A percentile compares a stretch with the other conserved stretches of the same genome.
These are phyloP conservation scores for Euphorbia tirucalli DNA, from an alignment of 345 rosid species.

Conservation along the genomic window DNA sequence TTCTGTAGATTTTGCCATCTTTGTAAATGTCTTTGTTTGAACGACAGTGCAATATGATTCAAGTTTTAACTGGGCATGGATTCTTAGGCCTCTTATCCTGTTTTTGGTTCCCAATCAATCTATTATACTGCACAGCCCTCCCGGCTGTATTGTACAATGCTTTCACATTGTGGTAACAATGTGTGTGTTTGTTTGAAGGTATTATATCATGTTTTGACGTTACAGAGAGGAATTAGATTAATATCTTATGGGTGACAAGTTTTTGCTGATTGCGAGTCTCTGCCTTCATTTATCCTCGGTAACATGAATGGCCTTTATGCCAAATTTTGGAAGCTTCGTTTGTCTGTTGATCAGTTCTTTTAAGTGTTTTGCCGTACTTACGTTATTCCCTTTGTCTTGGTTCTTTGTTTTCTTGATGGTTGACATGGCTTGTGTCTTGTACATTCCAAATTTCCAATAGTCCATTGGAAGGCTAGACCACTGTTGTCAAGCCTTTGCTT, in stretches of 20 bases:
- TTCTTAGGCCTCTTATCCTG: no score
- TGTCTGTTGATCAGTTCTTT: not conserved
- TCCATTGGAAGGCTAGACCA: not conserved
- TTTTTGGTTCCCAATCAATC: no score
- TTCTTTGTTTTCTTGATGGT: no score
- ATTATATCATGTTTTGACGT: no score
- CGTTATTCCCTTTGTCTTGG: not conserved
- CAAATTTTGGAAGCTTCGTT: not conserved
- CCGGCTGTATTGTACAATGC: no score
- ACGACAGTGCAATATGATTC: no score
- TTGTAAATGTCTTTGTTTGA: no score
- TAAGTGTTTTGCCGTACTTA: not conserved
- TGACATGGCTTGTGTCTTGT: not conserved
- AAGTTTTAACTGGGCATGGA: no score
- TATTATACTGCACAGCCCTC: no score
- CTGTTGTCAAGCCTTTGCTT: not conserved
- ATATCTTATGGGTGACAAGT: not conserved
- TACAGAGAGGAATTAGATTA: not conserved
- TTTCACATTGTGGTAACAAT: no score
- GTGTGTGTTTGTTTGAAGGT: no score
- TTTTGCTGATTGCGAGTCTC: not conserved
- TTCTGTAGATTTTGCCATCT: no score
- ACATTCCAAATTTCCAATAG: not conserved
- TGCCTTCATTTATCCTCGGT: not conserved
- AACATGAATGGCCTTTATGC: not conserved